Conservation (phyloP, 192 early-diverging fungal species). For the Coemansia aciculifera region DNA sequence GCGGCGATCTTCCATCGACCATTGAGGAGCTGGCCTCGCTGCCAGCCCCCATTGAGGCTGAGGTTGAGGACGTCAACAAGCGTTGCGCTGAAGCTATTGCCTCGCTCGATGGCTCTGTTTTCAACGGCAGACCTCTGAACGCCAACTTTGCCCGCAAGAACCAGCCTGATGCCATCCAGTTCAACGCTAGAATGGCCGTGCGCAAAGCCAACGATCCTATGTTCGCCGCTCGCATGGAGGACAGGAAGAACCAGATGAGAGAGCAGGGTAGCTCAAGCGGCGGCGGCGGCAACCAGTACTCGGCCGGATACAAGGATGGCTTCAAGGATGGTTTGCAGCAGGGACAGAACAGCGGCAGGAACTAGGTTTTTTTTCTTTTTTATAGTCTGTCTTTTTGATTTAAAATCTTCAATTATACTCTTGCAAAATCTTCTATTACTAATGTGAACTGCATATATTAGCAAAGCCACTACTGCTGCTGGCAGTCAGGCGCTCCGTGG, state of each 20-base stretch:
- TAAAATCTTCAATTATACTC: background rate
- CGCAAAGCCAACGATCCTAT: conserved; percentile 24
- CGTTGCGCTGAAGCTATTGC: conserved; percentile 18
- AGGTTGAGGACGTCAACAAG: conserved; percentile 23
- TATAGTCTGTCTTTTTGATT: background rate
- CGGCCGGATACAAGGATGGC: conserved; percentile 34
- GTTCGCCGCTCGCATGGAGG: conserved; percentile 9
- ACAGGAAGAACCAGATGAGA: background rate
- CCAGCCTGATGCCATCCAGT: conserved; percentile 46
- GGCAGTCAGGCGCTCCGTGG: conserved; percentile 21
- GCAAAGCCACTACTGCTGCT: conserved; percentile 7
- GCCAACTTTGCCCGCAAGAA: conserved; percentile 19
- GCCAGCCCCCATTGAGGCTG: conserved; percentile 17
- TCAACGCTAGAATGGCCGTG: conserved; percentile 23
- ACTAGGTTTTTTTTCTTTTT: background rate
- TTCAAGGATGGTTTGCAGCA: conserved; percentile 30
- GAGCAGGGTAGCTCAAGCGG: background rate
- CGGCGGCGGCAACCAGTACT: conserved; percentile 16
- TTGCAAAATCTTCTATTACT: background rate
- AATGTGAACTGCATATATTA: background rate
- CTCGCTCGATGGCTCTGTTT: conserved; percentile 4
- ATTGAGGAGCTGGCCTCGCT: conserved; percentile 36
- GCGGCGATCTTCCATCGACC: conserved; percentile 35
- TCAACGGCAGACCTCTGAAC: conserved; percentile 12
- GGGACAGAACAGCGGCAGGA: background rate